Percentiles rank a stretch among this genome's conserved stretches.
phyloP scores from a whole-genome alignment of 2,329 filamentous ascomycete genomes.

The Neodidymelliopsis sp. region DNA sequence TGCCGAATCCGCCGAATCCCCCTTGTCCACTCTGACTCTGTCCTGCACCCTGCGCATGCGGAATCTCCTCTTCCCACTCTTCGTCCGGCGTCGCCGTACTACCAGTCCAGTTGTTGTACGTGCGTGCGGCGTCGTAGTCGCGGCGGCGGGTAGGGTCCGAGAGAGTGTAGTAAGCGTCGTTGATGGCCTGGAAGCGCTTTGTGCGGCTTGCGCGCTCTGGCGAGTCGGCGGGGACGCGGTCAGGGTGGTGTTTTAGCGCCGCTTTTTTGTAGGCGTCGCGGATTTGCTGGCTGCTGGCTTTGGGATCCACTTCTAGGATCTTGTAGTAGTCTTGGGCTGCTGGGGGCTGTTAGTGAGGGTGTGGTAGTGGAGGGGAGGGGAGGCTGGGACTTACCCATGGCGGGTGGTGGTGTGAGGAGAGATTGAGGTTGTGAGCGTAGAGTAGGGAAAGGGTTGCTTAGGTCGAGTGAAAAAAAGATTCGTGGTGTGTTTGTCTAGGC shows the following conservation, averaged over 20 bases:
- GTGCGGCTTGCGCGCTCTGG: slow-evolving; percentile 84
- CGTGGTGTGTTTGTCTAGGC: background rate
- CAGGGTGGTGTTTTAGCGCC: slow-evolving; percentile 90
- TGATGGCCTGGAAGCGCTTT: slow-evolving; percentile 87
- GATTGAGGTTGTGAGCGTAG: background rate
- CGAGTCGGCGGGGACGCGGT: slow-evolving; percentile 83
- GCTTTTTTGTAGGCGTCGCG: slow-evolving; percentile 94
- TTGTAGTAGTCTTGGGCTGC: slow-evolving; percentile 27
- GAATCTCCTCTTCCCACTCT: slow-evolving; percentile 60
- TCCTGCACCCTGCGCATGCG: slow-evolving; percentile 32
- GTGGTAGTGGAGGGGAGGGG: background rate
- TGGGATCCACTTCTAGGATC: slow-evolving; percentile 72
- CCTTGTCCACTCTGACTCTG: slow-evolving; percentile 11
- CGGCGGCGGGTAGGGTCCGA: slow-evolving; percentile 78
- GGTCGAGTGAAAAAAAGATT: background rate
- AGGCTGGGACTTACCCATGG: background rate
- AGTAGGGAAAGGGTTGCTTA: no score
- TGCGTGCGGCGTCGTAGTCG: slow-evolving; percentile 82
- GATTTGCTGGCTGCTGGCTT: slow-evolving; percentile 81
- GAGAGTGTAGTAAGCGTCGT: slow-evolving; percentile 91
- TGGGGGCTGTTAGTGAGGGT: slow-evolving; percentile 2
- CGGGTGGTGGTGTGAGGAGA: background rate
- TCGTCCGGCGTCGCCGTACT: slow-evolving; percentile 54
- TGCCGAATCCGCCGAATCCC: slow-evolving; percentile 41
- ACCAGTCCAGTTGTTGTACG: slow-evolving; percentile 58